phyloP scores from a whole-genome alignment of 257 asterid species.

The Ligustrum vulgare region DNA sequence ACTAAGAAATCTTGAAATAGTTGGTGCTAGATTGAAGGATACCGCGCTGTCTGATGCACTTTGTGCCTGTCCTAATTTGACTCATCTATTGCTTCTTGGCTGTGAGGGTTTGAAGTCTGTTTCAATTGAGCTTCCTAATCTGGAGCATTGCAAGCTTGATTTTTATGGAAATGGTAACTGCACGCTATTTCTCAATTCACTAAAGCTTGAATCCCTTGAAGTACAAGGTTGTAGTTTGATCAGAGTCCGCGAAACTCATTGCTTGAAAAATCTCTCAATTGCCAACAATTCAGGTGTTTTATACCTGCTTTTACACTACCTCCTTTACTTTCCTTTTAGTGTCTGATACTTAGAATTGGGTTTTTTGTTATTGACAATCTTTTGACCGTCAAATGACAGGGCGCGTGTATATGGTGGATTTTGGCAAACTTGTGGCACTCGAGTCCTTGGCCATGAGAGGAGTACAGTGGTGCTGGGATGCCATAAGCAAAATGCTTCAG shows the following conservation, averaged over 20 bases:
- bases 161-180: constrained; percentile 77
- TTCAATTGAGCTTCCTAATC: constrained; percentile 55
- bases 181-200: constrained; percentile 53
- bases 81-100: constrained; percentile 73
- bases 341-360: background rate
- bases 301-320: background rate
- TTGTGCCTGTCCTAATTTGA: constrained; percentile 72
- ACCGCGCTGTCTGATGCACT: constrained; percentile 57
- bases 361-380: background rate
- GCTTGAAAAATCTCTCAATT: constrained; percentile 63
- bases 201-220: constrained; percentile 64
- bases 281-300: constrained; percentile 74
- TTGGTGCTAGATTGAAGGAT: constrained; percentile 86
- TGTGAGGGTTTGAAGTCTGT: constrained; percentile 77
- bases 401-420: constrained; percentile 62
- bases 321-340: background rate
- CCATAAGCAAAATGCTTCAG: constrained; percentile 68
- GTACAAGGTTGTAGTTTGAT: constrained; percentile 91
- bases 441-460: constrained; percentile 81
- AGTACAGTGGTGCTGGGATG: constrained; percentile 95
- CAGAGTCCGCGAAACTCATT: constrained; percentile 56
- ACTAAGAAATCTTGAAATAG: constrained; percentile 86
- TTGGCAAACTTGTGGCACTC: constrained; percentile 73
- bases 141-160: constrained; percentile 77
- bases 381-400: constrained; percentile 38